Evolutionary conservation across 1,139 yeast genomes (phyloP).

Genomic region (Yamadazyma songkhlaensis): DNA sequence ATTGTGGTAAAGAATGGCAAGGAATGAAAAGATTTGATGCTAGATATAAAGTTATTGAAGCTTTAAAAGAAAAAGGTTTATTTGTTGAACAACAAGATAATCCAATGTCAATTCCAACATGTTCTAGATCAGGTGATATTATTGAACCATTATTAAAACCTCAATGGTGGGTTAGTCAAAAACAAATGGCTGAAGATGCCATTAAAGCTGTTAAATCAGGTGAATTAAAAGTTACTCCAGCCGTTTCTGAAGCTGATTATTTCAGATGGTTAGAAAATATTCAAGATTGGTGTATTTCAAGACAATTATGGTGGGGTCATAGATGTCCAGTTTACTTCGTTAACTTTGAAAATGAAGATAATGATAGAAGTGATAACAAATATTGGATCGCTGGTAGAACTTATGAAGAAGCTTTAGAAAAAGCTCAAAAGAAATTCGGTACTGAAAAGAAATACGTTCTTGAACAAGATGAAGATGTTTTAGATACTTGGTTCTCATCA

Average conservation of each 20-base stretch:
- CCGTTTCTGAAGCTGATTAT: slow-evolving; percentile 88
- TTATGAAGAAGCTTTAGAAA: slow-evolving; percentile 76
- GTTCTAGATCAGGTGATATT: slow-evolving; percentile 95
- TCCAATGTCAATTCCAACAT: slow-evolving; percentile 91
- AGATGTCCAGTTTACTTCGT: slow-evolving; percentile 96
- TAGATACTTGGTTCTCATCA: slow-evolving; percentile 98
- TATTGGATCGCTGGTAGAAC: slow-evolving; percentile 92
- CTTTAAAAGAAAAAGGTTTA: slow-evolving; percentile 71
- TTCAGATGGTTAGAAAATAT: slow-evolving; percentile 95
- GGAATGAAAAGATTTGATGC: slow-evolving; percentile 96
- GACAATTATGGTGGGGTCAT: slow-evolving; percentile 99
- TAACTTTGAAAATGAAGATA: slow-evolving; percentile 66
- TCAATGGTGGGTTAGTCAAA: slow-evolving; percentile 98
- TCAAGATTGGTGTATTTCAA: slow-evolving; percentile 99
- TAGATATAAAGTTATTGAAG: slow-evolving; percentile 78
- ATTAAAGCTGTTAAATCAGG: slow-evolving; percentile 84
- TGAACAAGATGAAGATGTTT: slow-evolving; percentile 95
- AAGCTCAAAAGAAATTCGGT: slow-evolving; percentile 68
- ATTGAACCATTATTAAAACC: slow-evolving; percentile 97
- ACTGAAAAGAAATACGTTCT: slow-evolving; percentile 68
- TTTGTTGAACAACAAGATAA: slow-evolving; percentile 85
- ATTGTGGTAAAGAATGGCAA: slow-evolving; percentile 83
- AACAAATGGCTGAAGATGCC: slow-evolving; percentile 86
- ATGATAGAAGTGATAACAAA: slow-evolving; percentile 60
- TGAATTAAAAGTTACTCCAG: slow-evolving; percentile 77